Evolutionary conservation across 306 rosid species (phyloP).

Genomic region (Malus sylvestris): DNA sequence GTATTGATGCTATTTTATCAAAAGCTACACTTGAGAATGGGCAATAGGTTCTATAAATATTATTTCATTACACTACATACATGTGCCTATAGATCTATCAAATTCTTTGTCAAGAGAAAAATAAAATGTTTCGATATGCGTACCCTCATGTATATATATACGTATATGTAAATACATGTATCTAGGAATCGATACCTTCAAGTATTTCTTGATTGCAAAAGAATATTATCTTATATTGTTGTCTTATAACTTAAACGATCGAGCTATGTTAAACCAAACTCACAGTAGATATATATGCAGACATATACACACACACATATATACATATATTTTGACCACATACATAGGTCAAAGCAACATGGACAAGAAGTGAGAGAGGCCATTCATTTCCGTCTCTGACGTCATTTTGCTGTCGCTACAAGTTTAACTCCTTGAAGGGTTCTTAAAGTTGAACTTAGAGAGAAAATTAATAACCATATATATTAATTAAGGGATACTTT

Average conservation of each 20-base stretch:
- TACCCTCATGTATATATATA: background rate
- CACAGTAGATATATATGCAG: background rate
- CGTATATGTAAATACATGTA: background rate
- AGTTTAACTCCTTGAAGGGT: conserved; percentile 9
- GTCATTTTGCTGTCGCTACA: conserved; percentile 36
- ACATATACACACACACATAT: background rate
- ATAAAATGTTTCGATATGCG: too few species aligned
- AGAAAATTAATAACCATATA: background rate
- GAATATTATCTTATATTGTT: background rate
- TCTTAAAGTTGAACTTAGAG: conserved; percentile 2
- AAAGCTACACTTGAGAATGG: background rate
- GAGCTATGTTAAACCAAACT: conserved; percentile 5
- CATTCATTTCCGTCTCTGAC: conserved; percentile 12
- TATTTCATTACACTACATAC: too few species aligned
- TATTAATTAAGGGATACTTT: background rate
- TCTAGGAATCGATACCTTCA: background rate
- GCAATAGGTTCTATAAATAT: background rate
- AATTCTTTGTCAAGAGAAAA: too few species aligned
- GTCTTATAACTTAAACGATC: background rate
- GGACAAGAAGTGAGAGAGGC: conserved; percentile 2
- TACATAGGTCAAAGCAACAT: conserved; percentile 15
- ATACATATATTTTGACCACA: background rate
- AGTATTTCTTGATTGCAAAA: background rate
- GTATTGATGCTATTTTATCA: background rate
- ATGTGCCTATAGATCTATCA: too few species aligned